These are phyloP conservation scores for Boletellus deceptivus DNA, from an alignment of 1,284 basidiomycete genomes.

Conservation along the genomic window DNA sequence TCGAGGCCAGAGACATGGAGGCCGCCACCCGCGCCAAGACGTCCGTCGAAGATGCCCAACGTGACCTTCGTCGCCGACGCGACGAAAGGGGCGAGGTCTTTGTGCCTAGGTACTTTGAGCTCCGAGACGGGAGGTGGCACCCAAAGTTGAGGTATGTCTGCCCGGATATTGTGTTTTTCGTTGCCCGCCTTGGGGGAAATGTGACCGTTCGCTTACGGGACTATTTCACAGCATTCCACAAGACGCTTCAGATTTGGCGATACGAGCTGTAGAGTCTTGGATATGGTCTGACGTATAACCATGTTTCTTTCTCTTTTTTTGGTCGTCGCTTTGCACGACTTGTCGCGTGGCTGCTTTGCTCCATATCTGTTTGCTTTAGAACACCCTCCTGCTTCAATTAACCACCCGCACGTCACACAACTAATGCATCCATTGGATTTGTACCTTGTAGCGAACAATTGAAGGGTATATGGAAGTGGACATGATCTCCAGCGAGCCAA, in stretches of 20 bases:
- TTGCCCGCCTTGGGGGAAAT: too few species aligned
- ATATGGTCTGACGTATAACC: constrained; percentile 47
- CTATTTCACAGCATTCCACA: constrained; percentile 50
- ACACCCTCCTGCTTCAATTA: constrained; percentile 6
- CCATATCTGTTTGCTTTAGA: constrained; percentile 17
- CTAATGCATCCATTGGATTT: constrained; percentile 42
- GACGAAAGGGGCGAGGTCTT: constrained; percentile 72
- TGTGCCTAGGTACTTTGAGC: constrained; percentile 80
- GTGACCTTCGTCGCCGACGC: constrained; percentile 74
- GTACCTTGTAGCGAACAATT: constrained; percentile 44
- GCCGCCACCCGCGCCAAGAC: constrained; percentile 90
- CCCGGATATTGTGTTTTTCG: neutral
- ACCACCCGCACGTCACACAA: constrained; percentile 21
- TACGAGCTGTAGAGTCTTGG: constrained; percentile 56
- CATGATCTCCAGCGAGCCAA: constrained; percentile 25
- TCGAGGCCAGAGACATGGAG: constrained; percentile 88
- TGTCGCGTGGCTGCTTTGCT: constrained; percentile 6
- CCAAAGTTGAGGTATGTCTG: constrained; percentile 70
- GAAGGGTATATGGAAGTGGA: constrained; percentile 37
- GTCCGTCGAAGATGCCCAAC: constrained; percentile 89
- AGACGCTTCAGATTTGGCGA: constrained; percentile 62
- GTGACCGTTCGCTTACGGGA: too few species aligned
- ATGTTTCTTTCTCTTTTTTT: neutral
- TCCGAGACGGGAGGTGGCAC: constrained; percentile 74
- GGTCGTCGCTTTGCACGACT: neutral